Base-by-base conservation (phyloP, 371 early-diverging fungal species). In the Syncephalastrum sp. region DNA sequence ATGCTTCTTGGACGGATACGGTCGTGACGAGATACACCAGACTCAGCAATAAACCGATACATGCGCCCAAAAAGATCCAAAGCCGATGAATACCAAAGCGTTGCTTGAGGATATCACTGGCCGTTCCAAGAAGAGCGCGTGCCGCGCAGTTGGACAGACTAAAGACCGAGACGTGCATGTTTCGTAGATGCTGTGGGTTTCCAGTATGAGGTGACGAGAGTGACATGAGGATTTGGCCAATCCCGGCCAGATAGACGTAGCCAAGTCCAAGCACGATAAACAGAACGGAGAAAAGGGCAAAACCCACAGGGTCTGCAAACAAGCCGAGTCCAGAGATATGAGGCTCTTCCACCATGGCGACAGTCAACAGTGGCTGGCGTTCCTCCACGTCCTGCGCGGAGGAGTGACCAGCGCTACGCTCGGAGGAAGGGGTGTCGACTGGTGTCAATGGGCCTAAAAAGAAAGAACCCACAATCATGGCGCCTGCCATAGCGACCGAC, bases 121-220 rank as follows among this genome's bases (percentile, higher is more conserved):
- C 42, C 41, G 72, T 59, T 53, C 82, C 69, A 59, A 75, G 61
- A 27, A 74, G 33, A 54, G 75, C 71, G 21, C 77, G 54, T 2
- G 79, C 72, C 14, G 54, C 61, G 62, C 81, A 79, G 56, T 77
- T 83, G 42, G 73, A 71, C 16, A 74, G 49, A 54, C 74, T 81
- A 24, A 74, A 77, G 4, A 74, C 23, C 3, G 70, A 73, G 57
- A 68, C 81, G 59, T 67, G 77, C 42, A 63, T 25, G 54, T 66
- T 82, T 43, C 67, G 65, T 42, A 65, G 57, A 61, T 71, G 71
- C 59, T 67, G 70, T 54, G 69, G 65, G 49, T 29, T 46, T 56
- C 59, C 54, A 45, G 25, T 60, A 5, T 52, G 53, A 13, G 42
- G 23, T 33, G 52, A 33, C 3, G 74, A 60, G 3, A 72, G 54